Conservation (phyloP, 805 yeast genomes). For the Limtongia smithiae region DNA sequence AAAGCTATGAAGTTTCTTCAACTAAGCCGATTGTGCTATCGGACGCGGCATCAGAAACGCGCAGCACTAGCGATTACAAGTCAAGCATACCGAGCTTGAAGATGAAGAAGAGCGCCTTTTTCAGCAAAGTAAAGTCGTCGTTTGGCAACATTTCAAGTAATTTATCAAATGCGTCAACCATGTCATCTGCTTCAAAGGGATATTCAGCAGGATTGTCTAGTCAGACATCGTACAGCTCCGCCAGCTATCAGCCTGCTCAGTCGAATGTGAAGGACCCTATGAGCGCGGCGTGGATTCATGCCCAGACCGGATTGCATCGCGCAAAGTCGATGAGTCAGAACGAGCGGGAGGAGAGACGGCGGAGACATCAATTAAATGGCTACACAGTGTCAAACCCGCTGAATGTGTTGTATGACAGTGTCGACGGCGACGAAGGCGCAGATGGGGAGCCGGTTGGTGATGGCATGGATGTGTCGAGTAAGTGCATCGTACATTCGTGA, state of each 20-base stretch:
- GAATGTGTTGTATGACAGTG: constrained; percentile 10
- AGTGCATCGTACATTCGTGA: neutral
- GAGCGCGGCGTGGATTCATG: constrained; percentile 47
- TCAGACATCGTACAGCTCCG: constrained; percentile 8
- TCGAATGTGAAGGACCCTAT: constrained; percentile 9
- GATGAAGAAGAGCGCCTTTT: constrained; percentile 32
- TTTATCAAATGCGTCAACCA: neutral
- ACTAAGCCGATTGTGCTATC: too few relatives aligned
- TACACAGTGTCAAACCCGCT: constrained; percentile 60
- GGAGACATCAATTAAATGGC: constrained; percentile 55
- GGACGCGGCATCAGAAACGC: too few relatives aligned
- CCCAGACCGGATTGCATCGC: constrained; percentile 62
- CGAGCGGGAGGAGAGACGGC: constrained; percentile 69
- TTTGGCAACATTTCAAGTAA: neutral
- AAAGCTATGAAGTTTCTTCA: too few relatives aligned
- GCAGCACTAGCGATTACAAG: too few relatives aligned
- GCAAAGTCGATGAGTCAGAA: constrained; percentile 63
- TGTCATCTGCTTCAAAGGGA: neutral
- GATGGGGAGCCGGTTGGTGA: constrained; percentile 24
- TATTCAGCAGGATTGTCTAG: constrained; percentile 1
- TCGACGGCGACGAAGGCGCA: constrained; percentile 33
- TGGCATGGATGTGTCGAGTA: constrained; percentile 21
- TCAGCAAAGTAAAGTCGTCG: constrained; percentile 18
- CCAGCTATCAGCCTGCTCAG: constrained; percentile 1
- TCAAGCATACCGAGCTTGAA: constrained; percentile 28